phyloP scores from a whole-genome alignment of 768 basidiomycete genomes.

The Rhodotorula diobovata region DNA sequence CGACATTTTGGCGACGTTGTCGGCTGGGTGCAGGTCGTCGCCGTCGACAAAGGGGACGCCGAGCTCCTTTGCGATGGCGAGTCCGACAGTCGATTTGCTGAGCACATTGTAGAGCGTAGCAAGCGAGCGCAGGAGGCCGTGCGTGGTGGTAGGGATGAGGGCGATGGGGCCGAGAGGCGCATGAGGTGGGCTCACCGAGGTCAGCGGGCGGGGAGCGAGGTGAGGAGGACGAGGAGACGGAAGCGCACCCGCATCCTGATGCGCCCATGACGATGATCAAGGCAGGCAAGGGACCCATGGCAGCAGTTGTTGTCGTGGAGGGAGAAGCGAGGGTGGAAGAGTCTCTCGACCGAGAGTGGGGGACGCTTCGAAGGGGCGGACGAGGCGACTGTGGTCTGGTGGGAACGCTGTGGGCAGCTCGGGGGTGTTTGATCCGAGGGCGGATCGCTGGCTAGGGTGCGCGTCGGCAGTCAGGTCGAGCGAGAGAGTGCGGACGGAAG shows the following conservation, averaged over 20 bases:
- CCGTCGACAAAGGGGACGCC: conserved; percentile 79
- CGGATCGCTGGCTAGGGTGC: too few relatives aligned
- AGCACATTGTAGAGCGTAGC: conserved; percentile 16
- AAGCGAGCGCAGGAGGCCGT: not conserved
- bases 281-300: conserved; percentile 25
- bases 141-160: not conserved
- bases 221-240: not conserved
- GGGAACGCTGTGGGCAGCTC: too few relatives aligned
- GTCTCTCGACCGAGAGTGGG: not conserved
- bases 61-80: conserved; percentile 59
- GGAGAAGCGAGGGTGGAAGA: not conserved
- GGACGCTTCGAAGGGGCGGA: not conserved
- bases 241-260: conserved; percentile 58
- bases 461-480: too few relatives aligned
- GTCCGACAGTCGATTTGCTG: conserved; percentile 55
- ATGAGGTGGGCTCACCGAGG: not conserved
- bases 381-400: too few relatives aligned
- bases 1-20: conserved; percentile 85
- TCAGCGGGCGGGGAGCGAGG: not conserved
- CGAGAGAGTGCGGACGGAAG: too few relatives aligned
- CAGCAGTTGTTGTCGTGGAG: not conserved
- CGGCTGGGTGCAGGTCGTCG: conserved; percentile 74
- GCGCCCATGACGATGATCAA: conserved; percentile 58
- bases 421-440: not conserved
- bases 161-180: too few relatives aligned